These are phyloP conservation scores for Alternaria tenuissima DNA, from an alignment of 2,329 filamentous ascomycete genomes.

Conservation along the genomic window DNA sequence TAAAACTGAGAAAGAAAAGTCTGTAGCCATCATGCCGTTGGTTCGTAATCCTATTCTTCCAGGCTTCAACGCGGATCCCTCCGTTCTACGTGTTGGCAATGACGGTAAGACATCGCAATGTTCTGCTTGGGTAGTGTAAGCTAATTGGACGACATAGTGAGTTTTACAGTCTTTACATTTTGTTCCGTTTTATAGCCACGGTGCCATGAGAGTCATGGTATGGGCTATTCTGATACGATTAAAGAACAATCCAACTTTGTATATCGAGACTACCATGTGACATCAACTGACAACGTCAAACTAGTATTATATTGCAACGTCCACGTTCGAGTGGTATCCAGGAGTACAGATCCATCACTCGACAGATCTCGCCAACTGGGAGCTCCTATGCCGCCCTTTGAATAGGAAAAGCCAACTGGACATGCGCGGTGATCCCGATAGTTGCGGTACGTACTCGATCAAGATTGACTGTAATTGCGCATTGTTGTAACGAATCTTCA, in stretches of 20 bases:
- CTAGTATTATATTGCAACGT: constrained; percentile 66
- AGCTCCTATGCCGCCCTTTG: constrained; percentile 62
- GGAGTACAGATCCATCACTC: constrained; percentile 64
- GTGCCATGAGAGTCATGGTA: background rate
- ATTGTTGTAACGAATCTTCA: constrained; percentile 3
- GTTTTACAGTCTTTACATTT: constrained; percentile 3
- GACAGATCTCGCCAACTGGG: constrained; percentile 62
- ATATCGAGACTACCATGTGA: background rate
- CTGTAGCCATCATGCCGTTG: constrained; percentile 38
- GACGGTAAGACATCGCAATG: constrained; percentile 41
- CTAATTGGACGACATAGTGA: constrained; percentile 10
- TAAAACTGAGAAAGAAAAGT: background rate
- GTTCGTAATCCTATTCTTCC: constrained; percentile 62
- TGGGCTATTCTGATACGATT: background rate
- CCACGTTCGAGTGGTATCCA: constrained; percentile 69
- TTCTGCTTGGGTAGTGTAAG: background rate
- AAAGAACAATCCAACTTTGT: background rate
- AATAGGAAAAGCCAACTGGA: constrained; percentile 61
- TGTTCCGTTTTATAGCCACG: background rate
- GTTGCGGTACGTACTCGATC: constrained; percentile 50
- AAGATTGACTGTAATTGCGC: background rate
- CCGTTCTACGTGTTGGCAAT: constrained; percentile 58
- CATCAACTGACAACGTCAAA: background rate
- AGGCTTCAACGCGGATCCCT: constrained; percentile 71
- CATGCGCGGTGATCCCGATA: constrained; percentile 61